Evolutionary conservation across 2,329 filamentous ascomycete genomes (phyloP).

Genomic region (Arthrobotrys pseudoclavata): DNA sequence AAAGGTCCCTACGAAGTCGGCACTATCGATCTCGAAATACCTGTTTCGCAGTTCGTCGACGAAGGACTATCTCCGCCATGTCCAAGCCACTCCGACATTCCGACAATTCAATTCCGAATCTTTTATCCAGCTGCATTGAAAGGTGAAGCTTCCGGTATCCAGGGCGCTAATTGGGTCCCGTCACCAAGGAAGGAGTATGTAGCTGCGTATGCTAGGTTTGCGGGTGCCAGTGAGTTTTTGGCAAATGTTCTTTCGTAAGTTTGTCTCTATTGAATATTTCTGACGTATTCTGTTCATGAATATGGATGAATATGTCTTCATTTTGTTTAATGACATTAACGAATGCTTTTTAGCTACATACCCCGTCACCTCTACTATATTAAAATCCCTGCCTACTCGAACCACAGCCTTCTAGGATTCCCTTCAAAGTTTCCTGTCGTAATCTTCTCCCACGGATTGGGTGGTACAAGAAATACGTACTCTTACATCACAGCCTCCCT

Average conservation of each 20-base stretch:
- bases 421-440: constrained; percentile 78
- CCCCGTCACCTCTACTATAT: constrained; percentile 81
- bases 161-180: constrained; percentile 80
- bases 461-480: constrained; percentile 85
- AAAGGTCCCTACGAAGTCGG: constrained; percentile 83
- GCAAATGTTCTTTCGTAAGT: constrained; percentile 70
- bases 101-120: constrained; percentile 81
- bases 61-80: constrained; percentile 61
- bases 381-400: constrained; percentile 74
- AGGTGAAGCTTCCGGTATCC: constrained; percentile 8
- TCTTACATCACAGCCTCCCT: constrained; percentile 83
- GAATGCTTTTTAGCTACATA: constrained; percentile 71
- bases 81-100: constrained; percentile 66
- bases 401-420: constrained; percentile 73
- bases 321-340: neutral
- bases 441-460: constrained; percentile 82
- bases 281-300: neutral
- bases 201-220: constrained; percentile 80
- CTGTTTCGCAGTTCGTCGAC: constrained; percentile 68
- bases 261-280: neutral
- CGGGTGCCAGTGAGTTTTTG: constrained; percentile 75
- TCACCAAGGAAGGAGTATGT: constrained; percentile 80
- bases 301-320: neutral
- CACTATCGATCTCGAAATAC: constrained; percentile 85
- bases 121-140: constrained; percentile 75